Evolutionary conservation across 441 rosid genomes (phyloP), one percentile per base, ranked within the genome.

Genomic region (Pelargonium cotyledonis): DNA sequence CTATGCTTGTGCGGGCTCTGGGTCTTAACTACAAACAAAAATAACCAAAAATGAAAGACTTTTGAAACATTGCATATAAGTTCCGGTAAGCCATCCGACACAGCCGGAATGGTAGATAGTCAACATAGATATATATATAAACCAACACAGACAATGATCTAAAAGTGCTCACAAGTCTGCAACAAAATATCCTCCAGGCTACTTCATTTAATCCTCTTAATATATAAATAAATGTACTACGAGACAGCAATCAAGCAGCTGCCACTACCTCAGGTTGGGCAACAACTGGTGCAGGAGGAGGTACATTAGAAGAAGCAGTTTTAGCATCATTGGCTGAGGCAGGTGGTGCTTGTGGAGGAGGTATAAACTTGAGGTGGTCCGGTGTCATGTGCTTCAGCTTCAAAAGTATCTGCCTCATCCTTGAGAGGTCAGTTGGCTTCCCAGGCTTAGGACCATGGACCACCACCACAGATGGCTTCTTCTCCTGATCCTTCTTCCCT

Each of bases 361-460:
- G 89, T 6, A 38, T 38, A 5, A 38, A 38, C 69, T 80, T 90
- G 72, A 85, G 76, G 80, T 93, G 97, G 51, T 83, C 69, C 29
- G 92, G 98, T 4, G 97, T 79, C 18, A 72, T 66, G 63, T 91
- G 95, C 86, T 93, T 93, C 79, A 93, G 75, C 77, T 85, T 89
- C 46, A 86, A 11, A 60, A 91, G 83, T 29, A 93, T 78, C 66
- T 91, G 96, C 65, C 85, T 78, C 97, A 91, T 82, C 80, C 98
- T 87, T 15, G 95, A 73, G 16, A 91, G 89, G 68, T 93, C 93
- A 3, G 95, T 82, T 16, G 93, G 96, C 81, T 87, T 93, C 63
- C 98, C 97, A 0, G 89, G 97, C 74, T 93, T 91, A 15, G 97
- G 98, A 68, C 95, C 98, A 65, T 82, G 93, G 69, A 88, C 75